Percentiles rank a stretch among this genome's conserved stretches.
These are phyloP conservation scores for Daedalea quercina DNA, from an alignment of 768 basidiomycete genomes.

Conservation along the genomic window DNA sequence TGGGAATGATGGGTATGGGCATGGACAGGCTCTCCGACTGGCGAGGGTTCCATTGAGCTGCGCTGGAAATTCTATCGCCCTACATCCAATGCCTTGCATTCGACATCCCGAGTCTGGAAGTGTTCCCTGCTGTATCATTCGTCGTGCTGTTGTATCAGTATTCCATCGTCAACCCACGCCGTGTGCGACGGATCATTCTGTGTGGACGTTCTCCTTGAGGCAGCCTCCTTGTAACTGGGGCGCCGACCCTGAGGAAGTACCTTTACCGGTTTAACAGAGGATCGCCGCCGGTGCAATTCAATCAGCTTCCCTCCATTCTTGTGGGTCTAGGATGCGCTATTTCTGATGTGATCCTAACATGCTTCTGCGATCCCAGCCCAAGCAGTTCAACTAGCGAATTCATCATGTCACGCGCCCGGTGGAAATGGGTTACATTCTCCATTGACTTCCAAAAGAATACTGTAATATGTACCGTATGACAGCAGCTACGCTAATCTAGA, in stretches of 20 bases:
- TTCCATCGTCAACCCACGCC: neutral
- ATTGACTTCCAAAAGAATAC: neutral
- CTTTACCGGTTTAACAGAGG: too few species aligned
- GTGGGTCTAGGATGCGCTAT: too few species aligned
- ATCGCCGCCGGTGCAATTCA: too few species aligned
- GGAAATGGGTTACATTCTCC: neutral
- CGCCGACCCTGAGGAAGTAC: too few species aligned
- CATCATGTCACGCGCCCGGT: neutral
- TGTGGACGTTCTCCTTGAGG: too few species aligned
- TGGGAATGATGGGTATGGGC: conserved; percentile 8
- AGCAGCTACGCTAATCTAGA: conserved; percentile 4
- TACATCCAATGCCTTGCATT: neutral
- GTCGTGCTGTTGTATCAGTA: neutral
- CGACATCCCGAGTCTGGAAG: neutral
- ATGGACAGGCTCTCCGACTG: conserved; percentile 38
- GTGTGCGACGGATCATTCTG: neutral
- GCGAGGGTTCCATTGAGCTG: conserved; percentile 41
- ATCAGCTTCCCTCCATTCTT: too few species aligned
- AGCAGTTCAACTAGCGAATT: too few species aligned
- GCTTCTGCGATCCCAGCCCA: too few species aligned
- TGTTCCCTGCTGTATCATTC: neutral
- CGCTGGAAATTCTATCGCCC: neutral
- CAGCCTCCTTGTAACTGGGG: too few species aligned
- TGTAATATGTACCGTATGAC: conserved; percentile 2
- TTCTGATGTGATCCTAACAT: too few species aligned